Evolutionary conservation across 179 eudicot genomes (phyloP).

Genomic region (Amaranthus tricolor): DNA sequence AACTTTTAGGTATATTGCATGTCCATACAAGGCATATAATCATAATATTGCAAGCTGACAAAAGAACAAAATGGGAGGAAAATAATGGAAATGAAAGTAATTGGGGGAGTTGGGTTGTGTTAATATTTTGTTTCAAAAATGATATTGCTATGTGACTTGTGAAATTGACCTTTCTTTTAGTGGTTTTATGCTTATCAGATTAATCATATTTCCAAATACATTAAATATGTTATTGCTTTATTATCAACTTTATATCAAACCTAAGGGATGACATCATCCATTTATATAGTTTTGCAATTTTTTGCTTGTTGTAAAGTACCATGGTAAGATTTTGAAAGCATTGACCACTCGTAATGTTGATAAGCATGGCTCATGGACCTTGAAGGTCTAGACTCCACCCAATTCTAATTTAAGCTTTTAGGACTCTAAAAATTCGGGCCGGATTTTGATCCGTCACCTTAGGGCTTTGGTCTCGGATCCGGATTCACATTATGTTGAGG

Average conservation of each 20-base stretch:
- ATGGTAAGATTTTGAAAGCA: too few relatives aligned
- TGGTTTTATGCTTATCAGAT: constrained; percentile 26
- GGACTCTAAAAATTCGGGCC: too few relatives aligned
- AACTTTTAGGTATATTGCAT: constrained; percentile 9
- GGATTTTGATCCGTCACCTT: too few relatives aligned
- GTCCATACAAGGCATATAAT: not conserved
- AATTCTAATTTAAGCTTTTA: too few relatives aligned
- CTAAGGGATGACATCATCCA: not conserved
- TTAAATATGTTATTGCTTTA: not conserved
- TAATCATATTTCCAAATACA: constrained; percentile 4
- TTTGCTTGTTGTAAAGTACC: too few relatives aligned
- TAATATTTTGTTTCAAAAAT: not conserved
- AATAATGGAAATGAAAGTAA: not conserved
- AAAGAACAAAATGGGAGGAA: not conserved
- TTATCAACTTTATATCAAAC: not conserved
- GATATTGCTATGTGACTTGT: constrained; percentile 8
- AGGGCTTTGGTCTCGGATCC: too few relatives aligned
- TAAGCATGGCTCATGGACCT: too few relatives aligned
- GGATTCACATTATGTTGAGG: too few relatives aligned
- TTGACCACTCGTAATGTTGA: too few relatives aligned
- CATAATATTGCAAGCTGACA: constrained; percentile 7
- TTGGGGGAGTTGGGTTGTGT: not conserved
- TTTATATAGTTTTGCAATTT: too few relatives aligned
- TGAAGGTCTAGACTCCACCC: too few relatives aligned
- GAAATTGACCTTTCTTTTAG: constrained; percentile 14